Evolutionary conservation across 768 basidiomycete species (phyloP), one percentile per base, ranked within the genome.

Genomic region (Ramaria rubella): DNA sequence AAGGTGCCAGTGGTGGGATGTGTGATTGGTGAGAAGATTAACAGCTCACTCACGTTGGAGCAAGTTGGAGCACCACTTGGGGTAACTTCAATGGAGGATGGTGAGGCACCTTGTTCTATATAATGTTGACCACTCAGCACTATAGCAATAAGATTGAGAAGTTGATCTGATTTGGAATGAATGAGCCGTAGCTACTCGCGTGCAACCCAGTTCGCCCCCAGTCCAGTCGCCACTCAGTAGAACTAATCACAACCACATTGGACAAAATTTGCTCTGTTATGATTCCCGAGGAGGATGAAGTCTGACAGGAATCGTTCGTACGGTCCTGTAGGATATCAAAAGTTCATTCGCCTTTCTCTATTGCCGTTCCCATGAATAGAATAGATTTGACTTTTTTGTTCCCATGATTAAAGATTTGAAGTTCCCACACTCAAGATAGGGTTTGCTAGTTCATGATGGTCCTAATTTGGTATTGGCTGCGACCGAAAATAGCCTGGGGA

Each of bases 131-230:
- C 74, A 43, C 68, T 68, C 9, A 69, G 72, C 33, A 70, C 72
- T 45, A 74, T 75, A 19, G 58, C 78, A 77, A 60, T 68, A 77
- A 31, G 75, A 77, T 36, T 67, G 75, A 60, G 76, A 78, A 56
- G 69, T 68, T 56, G 58, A 69, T 1, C 73, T 75, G 11, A 73
- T 77, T 4, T 68, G 77, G 1, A 62, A 70, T 42, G 73, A 73
- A 11, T 76, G 76, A 1, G 75, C 75, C 0, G 50, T 73, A 69
- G 50, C 68, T 79, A 5, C 75, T 77, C 58, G 69, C 73, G 44
- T 67, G 69, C 29, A 77, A 78, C 58, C 76, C 76, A 3, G 75
- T 78, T 55, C 73, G 73, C 43, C 67, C 68, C 50, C 77, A 77
- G 51, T 75, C 73, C n/a, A 75, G 73, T 59, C 72, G 66, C 33